A percentile compares a stretch with the other conserved stretches of the same genome.
These are phyloP conservation scores for Aspergillus sp. DNA, from an alignment of 2,329 filamentous ascomycete genomes.

Conservation along the genomic window DNA sequence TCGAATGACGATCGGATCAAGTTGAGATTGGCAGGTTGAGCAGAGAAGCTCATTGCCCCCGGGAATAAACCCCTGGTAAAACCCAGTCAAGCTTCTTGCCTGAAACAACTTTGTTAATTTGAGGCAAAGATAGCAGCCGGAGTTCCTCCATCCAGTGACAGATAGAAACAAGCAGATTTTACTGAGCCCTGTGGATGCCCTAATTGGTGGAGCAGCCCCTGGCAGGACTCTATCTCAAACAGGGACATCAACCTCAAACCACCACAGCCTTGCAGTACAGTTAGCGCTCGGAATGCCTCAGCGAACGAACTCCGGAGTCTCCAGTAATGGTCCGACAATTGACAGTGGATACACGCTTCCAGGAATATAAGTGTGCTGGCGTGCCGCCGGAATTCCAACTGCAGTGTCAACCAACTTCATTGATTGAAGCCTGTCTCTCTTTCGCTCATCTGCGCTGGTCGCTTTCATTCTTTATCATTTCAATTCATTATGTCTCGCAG, in stretches of 20 bases:
- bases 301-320: neutral
- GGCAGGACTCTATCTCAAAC: neutral
- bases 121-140: neutral
- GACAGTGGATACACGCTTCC: no score
- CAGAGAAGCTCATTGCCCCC: neutral
- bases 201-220: neutral
- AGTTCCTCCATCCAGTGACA: neutral
- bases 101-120: neutral
- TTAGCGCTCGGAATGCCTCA: neutral
- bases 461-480: neutral
- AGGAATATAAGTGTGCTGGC: no score
- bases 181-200: no score
- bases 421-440: conserved; percentile 11
- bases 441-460: neutral
- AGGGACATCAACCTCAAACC: neutral
- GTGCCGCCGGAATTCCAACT: no score
- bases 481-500: conserved; percentile 1
- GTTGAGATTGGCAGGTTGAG: neutral
- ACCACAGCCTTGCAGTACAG: no score
- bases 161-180: neutral
- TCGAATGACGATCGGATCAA: no score
- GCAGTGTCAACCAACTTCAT: conserved; percentile 6
- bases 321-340: no score
- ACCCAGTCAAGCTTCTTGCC: neutral
- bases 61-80: neutral